phyloP scores from a whole-genome alignment of 495 filamentous ascomycete genomes.

The Daldinia bambusicola region DNA sequence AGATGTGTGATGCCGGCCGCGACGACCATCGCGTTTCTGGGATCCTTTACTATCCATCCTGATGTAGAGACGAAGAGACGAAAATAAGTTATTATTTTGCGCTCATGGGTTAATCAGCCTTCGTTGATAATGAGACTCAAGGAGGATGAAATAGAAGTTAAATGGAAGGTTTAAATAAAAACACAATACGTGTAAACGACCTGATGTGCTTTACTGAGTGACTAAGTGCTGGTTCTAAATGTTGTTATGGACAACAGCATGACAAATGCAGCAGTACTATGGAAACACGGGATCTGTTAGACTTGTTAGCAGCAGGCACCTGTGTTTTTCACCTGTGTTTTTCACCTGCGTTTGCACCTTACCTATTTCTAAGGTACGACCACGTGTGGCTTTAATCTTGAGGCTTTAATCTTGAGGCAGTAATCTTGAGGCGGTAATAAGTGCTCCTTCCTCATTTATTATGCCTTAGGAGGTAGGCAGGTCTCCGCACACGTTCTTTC shows the following conservation, averaged over 20 bases:
- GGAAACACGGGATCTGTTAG: not conserved
- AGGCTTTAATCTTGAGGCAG: not conserved
- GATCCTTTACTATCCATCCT: not conserved
- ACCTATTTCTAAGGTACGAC: not conserved
- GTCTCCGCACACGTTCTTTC: not conserved
- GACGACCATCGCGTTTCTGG: not conserved
- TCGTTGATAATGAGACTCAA: not conserved
- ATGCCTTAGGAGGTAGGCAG: not conserved
- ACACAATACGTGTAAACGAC: not conserved
- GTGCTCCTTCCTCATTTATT: not conserved
- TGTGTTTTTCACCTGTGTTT: no score
- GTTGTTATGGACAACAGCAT: not conserved
- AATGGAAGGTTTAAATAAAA: not conserved
- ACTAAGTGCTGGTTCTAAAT: not conserved
- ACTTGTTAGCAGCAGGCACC: not conserved
- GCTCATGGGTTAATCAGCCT: not conserved
- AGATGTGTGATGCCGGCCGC: not conserved
- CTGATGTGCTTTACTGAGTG: not conserved
- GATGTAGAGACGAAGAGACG: not conserved
- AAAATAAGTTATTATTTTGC: not conserved
- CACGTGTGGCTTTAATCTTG: not conserved
- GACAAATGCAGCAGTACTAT: not conserved
- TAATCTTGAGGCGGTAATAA: no score
- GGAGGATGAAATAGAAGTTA: not conserved
- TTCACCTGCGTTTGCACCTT: no score